Evolutionary conservation across 148 eudicot species (phyloP), one percentile per base, ranked within the genome.

Genomic region (Pharnaceum exiguum): DNA sequence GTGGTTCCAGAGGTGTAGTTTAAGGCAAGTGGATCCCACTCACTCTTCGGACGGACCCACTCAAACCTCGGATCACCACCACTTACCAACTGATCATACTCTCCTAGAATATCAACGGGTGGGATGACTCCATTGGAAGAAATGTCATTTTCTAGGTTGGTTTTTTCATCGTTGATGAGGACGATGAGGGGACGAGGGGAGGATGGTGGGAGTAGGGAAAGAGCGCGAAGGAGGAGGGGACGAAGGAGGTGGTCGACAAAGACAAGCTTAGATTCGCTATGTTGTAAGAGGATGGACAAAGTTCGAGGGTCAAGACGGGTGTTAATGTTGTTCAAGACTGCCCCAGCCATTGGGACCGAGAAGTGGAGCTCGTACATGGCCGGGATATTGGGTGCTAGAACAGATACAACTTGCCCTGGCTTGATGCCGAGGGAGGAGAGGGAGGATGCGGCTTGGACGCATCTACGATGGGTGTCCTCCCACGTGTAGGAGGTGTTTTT

Each of bases 331-430:
- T 81, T 81, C 33, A 81, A 75, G 5, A 77, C 28, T 0, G 82
- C 75, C 15, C 86, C 94, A 16, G 86, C 38, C 87, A 85, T 82
- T 5, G 94, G 94, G 10, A 82, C 76, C 15, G 90, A 87, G 45
- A 85, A 89, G 16, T 85, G 89, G 43, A 85, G 82, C 68, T 89
- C 94, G 55, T 75, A 83, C 54, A 73, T 65, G 26, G 96, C 94
- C 0, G 94, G 96, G 12, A 72, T 60, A 43, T 89, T 89, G 1
- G 94, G 94, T 25, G 89, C 87, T 23, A 89, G n/a, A 12, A 83
- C 80, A 19, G 94, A 82, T 2, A 89, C 87, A 2, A 89, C 96
- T 0, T 80, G 59, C 5, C 76, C 76, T 10, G 46, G 24, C 17
- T 39, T 9, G 47, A 79, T 55, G 12, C 85, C 83, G 19, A 63